A percentile compares a stretch with the other conserved stretches of the same genome.
These are phyloP conservation scores for Hymenoscyphus fructigenus DNA, from an alignment of 2,329 filamentous ascomycete species.

Conservation along the genomic window DNA sequence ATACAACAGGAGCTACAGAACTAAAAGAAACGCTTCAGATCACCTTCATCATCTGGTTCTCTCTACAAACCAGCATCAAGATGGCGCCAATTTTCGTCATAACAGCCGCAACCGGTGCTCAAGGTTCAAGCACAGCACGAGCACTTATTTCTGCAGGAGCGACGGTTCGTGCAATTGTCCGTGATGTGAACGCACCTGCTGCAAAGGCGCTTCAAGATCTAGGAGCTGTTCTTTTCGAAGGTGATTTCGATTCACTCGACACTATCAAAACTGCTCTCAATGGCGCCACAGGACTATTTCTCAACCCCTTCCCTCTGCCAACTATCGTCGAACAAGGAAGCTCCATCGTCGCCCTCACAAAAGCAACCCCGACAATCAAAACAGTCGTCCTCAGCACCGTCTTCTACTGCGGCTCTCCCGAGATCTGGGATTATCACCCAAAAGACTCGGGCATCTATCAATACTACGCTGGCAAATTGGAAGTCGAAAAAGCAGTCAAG, in stretches of 20 bases:
- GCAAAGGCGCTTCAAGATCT: conserved; percentile 30
- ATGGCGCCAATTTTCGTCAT: conserved; percentile 2
- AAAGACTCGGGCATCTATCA: conserved; percentile 6
- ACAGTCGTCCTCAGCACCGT: conserved; percentile 16
- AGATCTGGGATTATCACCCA: conserved; percentile 9
- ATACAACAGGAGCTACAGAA: neutral
- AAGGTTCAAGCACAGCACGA: conserved; percentile 25
- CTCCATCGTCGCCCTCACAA: conserved; percentile 10
- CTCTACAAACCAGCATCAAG: neutral
- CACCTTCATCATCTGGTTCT: neutral
- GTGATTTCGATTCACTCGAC: conserved; percentile 38
- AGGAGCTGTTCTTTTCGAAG: conserved; percentile 39
- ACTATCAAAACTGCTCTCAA: conserved; percentile 36
- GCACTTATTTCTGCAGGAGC: conserved; percentile 38
- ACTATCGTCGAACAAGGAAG: conserved; percentile 12
- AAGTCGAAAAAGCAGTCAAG: conserved; percentile 17
- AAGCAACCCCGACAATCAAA: conserved; percentile 10
- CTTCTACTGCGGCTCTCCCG: conserved; percentile 5
- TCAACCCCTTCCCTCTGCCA: conserved; percentile 11
- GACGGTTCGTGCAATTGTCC: conserved; percentile 39
- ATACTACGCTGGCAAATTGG: conserved; percentile 16
- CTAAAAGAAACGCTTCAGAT: neutral
- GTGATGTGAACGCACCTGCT: conserved; percentile 34
- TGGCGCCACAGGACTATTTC: conserved; percentile 32
- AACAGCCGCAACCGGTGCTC: neutral